phyloP scores from a whole-genome alignment of 1,284 basidiomycete genomes.

The Cutaneotrichosporon sp. region DNA sequence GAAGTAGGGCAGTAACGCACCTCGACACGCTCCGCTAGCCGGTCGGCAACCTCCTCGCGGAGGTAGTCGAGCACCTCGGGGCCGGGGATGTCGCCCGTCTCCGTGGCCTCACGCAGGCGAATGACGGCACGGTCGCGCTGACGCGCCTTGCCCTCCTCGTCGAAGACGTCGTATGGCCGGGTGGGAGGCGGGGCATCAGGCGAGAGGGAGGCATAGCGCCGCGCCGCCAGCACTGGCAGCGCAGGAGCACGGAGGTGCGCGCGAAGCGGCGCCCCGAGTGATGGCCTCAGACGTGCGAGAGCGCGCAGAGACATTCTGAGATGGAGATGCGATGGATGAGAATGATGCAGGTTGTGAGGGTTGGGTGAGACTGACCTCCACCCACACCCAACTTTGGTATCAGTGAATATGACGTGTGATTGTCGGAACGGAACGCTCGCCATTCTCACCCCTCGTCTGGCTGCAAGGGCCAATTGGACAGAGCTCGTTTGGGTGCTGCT shows the following conservation, averaged over 20 bases:
- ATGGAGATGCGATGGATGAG: background rate
- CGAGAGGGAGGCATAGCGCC: conserved; percentile 44
- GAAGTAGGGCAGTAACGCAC: conserved; percentile 58
- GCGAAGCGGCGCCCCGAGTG: background rate
- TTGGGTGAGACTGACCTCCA: background rate
- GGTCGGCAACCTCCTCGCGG: conserved; percentile 83
- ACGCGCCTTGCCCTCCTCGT: conserved; percentile 74
- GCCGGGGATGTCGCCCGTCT: conserved; percentile 7
- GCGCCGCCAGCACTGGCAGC: background rate
- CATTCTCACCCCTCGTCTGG: too few species aligned
- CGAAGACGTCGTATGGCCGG: conserved; percentile 77
- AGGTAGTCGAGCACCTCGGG: conserved; percentile 82
- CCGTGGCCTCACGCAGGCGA: conserved; percentile 63
- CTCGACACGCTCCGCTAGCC: conserved; percentile 84
- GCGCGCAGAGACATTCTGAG: background rate
- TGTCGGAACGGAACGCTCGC: conserved; percentile 11
- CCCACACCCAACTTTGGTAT: conserved; percentile 4
- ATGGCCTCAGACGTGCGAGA: background rate
- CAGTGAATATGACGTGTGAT: conserved; percentile 1
- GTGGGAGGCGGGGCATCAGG: conserved; percentile 45
- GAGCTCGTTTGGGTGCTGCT: background rate
- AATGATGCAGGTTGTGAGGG: background rate
- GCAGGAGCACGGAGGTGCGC: background rate
- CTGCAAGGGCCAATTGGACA: conserved; percentile 9
- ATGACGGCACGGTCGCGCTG: conserved; percentile 76